Evolutionary conservation across 306 rosid genomes (phyloP), one percentile per base, ranked within the genome.

Genomic region (Myrica gale): DNA sequence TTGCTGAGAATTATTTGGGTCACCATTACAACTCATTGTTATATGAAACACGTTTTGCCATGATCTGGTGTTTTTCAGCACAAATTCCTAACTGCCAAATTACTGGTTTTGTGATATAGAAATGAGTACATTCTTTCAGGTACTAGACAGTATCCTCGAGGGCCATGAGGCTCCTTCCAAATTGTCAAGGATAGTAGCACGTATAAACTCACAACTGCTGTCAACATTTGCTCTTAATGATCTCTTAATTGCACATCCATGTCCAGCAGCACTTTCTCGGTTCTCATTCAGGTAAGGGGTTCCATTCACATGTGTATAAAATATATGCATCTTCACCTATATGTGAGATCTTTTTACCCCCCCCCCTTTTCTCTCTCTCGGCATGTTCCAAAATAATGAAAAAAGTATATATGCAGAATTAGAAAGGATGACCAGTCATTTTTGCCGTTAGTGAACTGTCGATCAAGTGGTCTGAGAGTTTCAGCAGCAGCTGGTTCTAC

Each of bases 401-500:
- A n/a, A 57, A 21, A 48, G n/a, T 78, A 17, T 71, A 48, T 76
- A 58, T 87, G 82, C 91, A 95, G 97, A 86, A 84, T 90, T 51
- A 84, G 53, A 79, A 82, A 80, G 56, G 87, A 83, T 32, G 85
- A 78, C 65, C 89, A 80, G 65, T 80, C 85, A 32, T 68, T 63
- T 81, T 83, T 82, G 13, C 91, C 84, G 10, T 76, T 78, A 47
- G 86, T 88, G 76, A 84, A 85, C 82, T 81, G 88, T 76, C 91
- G 97, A 70, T 95, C 98, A 77, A 95, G 98, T 65, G 97, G 98
- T 73, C 84, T 92, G 20, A 85, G 97, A 83, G 89, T 95, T 77
- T 95, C 97, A 37, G 83, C 98, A 6, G 96, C 92, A 56, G 92
- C 97, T 1, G 97, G 98, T 80, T 89, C 98, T 80, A 90, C 98